A percentile compares a stretch with the other conserved stretches of the same genome.
Evolutionary conservation across 352 stramenopile species (phyloP).

Genomic region (Phytophthora ohioensis): DNA sequence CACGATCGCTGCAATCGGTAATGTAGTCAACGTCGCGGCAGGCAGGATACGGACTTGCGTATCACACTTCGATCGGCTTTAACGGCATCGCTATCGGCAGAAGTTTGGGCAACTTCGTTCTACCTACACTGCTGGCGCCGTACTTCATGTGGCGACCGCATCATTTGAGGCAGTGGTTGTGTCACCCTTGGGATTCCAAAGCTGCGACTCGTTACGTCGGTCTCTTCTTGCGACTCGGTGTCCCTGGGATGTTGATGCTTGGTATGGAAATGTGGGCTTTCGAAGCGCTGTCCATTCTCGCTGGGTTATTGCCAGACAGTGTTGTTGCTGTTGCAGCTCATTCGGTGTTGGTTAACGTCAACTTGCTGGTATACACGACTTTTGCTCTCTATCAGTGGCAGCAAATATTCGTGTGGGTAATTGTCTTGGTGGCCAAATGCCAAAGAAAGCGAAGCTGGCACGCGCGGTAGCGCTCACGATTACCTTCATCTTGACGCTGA

Average conservation of each 20-base stretch:
- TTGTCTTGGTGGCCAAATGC: slow-evolving; percentile 47
- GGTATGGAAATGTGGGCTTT: slow-evolving; percentile 66
- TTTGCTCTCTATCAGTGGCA: slow-evolving; percentile 51
- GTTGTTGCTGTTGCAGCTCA: slow-evolving; percentile 58
- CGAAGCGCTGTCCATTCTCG: slow-evolving; percentile 58
- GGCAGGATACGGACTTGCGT: slow-evolving; percentile 68
- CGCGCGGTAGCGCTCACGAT: slow-evolving; percentile 37
- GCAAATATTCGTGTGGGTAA: slow-evolving; percentile 65
- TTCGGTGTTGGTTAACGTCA: slow-evolving; percentile 67
- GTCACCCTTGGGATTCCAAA: slow-evolving; percentile 42
- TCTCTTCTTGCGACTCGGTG: slow-evolving; percentile 57
- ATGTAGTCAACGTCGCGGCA: slow-evolving; percentile 63
- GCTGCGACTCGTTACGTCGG: slow-evolving; percentile 37
- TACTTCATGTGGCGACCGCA: slow-evolving; percentile 52
- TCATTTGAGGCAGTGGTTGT: slow-evolving; percentile 49
- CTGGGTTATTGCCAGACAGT: slow-evolving; percentile 51
- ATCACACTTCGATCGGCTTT: slow-evolving; percentile 73
- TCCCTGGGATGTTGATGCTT: slow-evolving; percentile 3
- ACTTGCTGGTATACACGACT: slow-evolving; percentile 58
- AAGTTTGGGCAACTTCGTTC: slow-evolving; percentile 51
- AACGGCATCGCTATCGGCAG: slow-evolving; percentile 69
- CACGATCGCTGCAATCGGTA: slow-evolving; percentile 62
- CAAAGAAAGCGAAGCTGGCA: slow-evolving; percentile 47
- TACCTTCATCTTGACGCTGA: slow-evolving; percentile 32
- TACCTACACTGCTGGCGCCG: slow-evolving; percentile 49